phyloP scores from a whole-genome alignment of 352 stramenopile genomes.

The Phytophthora idaei region DNA sequence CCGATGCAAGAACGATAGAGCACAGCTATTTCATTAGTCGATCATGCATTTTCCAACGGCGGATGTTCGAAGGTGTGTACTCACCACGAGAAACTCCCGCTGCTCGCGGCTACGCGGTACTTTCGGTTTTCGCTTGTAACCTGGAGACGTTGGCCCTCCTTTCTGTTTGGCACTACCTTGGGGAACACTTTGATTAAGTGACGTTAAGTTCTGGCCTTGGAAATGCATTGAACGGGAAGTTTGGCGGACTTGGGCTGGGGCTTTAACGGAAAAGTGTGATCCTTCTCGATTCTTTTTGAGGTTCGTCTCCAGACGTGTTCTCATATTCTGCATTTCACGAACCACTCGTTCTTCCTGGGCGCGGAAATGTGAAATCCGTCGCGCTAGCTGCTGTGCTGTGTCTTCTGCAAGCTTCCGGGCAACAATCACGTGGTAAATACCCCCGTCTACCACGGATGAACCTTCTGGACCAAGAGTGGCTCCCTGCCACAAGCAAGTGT shows the following conservation, averaged over 20 bases:
- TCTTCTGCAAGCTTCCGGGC: conserved; percentile 65
- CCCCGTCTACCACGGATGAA: conserved; percentile 4
- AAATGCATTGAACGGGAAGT: conserved; percentile 6
- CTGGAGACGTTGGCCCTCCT: neutral
- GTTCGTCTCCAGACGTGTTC: conserved; percentile 41
- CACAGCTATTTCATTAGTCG: conserved; percentile 9
- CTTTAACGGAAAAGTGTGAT: neutral
- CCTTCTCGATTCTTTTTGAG: conserved; percentile 8
- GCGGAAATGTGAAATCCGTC: conserved; percentile 60
- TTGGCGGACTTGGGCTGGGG: neutral
- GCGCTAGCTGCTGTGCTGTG: conserved; percentile 47
- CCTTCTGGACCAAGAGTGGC: neutral
- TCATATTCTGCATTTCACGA: conserved; percentile 55
- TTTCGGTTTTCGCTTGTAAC: conserved; percentile 23
- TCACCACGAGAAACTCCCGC: conserved; percentile 55
- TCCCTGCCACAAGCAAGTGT: conserved; percentile 4
- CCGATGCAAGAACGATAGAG: neutral
- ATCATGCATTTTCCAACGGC: neutral
- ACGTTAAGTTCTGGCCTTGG: neutral
- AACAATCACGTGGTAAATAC: conserved; percentile 51
- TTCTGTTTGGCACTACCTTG: conserved; percentile 5
- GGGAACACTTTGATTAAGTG: neutral
- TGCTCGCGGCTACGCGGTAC: conserved; percentile 51
- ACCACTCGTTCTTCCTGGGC: conserved; percentile 61
- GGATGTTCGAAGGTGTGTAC: neutral